phyloP scores from a whole-genome alignment of 495 filamentous ascomycete species.

The Neurospora discreta region DNA sequence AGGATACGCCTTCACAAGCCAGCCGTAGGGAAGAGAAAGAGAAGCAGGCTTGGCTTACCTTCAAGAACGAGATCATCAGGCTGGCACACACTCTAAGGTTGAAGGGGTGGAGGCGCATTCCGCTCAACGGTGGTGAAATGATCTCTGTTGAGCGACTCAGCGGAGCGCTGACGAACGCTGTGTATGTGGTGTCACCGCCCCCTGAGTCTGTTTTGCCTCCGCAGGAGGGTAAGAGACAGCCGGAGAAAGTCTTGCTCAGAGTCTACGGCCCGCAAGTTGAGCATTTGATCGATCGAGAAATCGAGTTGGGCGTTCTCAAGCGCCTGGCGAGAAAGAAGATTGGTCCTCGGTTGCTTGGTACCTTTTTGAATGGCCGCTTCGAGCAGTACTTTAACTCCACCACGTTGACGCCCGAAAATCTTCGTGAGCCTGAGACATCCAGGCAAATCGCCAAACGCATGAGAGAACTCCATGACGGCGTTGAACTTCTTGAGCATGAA shows the following conservation, averaged over 20 bases:
- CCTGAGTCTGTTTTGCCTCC: slow-evolving; percentile 33
- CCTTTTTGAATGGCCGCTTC: slow-evolving; percentile 91
- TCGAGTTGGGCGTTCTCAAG: slow-evolving; percentile 75
- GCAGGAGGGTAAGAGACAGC: slow-evolving; percentile 26
- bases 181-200: slow-evolving; percentile 87
- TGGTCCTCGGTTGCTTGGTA: slow-evolving; percentile 84
- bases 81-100: slow-evolving; percentile 79
- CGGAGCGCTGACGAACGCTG: slow-evolving; percentile 89
- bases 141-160: slow-evolving; percentile 79
- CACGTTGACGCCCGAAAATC: slow-evolving; percentile 62
- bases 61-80: slow-evolving; percentile 85
- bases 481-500: slow-evolving; percentile 73
- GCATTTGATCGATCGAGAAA: slow-evolving; percentile 88
- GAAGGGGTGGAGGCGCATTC: slow-evolving; percentile 79
- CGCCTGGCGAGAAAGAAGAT: slow-evolving; percentile 86
- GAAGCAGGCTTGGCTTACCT: slow-evolving; percentile 59
- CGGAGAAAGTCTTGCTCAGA: slow-evolving; percentile 68
- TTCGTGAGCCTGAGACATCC: slow-evolving; percentile 72
- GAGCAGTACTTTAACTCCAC: slow-evolving; percentile 83
- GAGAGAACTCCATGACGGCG: slow-evolving; percentile 88
- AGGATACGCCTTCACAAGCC: slow-evolving; percentile 31
- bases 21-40: slow-evolving; percentile 47
- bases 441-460: slow-evolving; percentile 97
- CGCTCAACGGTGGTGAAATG: slow-evolving; percentile 49
- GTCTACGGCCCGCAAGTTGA: slow-evolving; percentile 95